phyloP scores from a whole-genome alignment of 352 stramenopile genomes.

The Globisporangium spiculum region DNA sequence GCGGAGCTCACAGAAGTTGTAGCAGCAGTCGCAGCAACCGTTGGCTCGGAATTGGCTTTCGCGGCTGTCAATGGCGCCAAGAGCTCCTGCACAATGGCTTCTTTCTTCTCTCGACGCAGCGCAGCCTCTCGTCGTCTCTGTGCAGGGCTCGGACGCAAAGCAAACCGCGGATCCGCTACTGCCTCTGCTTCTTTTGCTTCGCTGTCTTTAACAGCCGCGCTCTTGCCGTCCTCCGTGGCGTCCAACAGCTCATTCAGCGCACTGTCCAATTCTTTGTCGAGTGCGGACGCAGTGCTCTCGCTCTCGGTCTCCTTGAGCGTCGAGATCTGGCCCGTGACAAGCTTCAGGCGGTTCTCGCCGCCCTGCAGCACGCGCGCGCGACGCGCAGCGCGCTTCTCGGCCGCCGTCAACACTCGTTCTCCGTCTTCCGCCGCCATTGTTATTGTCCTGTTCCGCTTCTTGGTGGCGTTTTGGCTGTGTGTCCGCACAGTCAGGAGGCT shows the following conservation, averaged over 20 bases:
- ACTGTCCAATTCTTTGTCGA: constrained; percentile 23
- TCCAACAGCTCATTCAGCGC: constrained; percentile 42
- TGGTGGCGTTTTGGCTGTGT: neutral
- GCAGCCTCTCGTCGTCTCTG: constrained; percentile 72
- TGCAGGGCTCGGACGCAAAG: constrained; percentile 51
- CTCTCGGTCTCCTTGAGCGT: constrained; percentile 36
- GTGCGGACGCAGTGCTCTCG: neutral
- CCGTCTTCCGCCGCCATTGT: constrained; percentile 4
- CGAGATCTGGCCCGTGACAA: constrained; percentile 61
- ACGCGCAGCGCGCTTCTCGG: constrained; percentile 64
- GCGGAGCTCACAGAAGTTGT: neutral
- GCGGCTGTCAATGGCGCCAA: constrained; percentile 18
- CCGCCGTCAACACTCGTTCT: constrained; percentile 27
- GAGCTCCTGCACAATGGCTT: constrained; percentile 56
- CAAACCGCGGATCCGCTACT: constrained; percentile 30
- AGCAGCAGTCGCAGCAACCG: neutral
- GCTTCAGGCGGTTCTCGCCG: constrained; percentile 58
- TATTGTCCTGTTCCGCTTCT: neutral
- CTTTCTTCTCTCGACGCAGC: constrained; percentile 52
- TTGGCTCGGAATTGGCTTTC: neutral
- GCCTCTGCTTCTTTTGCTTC: constrained; percentile 3
- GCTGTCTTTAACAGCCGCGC: constrained; percentile 3
- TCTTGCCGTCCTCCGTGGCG: constrained; percentile 43
- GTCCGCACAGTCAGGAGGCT: neutral
- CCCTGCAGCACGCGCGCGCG: constrained; percentile 62